A percentile compares a stretch with the other conserved stretches of the same genome.
Conservation (phyloP, 306 rosid species). For the Erythrophleum fordii region DNA sequence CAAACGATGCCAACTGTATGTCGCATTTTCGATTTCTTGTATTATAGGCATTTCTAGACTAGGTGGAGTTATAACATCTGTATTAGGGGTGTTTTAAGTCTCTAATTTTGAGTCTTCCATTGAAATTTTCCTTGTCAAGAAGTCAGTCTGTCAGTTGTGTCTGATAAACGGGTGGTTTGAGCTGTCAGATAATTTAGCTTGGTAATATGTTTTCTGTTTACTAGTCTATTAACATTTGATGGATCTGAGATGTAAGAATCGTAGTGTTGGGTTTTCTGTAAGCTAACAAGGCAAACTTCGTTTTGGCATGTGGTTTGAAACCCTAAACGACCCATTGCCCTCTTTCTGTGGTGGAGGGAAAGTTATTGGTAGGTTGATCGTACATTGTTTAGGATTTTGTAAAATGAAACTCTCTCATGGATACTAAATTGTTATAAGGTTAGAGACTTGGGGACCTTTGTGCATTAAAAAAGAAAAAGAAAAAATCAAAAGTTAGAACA, state of each 20-base stretch:
- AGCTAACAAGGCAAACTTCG: neutral
- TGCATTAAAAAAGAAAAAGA: neutral
- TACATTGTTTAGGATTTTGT: neutral
- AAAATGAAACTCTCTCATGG: neutral
- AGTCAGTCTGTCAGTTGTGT: neutral
- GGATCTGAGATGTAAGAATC: neutral
- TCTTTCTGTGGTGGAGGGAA: neutral
- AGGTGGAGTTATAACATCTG: neutral
- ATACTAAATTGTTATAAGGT: neutral
- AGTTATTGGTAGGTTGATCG: neutral
- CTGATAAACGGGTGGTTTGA: conserved; percentile 2
- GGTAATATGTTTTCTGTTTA: neutral
- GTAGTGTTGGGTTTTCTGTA: conserved; percentile 1
- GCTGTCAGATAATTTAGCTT: neutral
- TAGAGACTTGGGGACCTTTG: neutral
- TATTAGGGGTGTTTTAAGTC: neutral
- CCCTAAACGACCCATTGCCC: neutral
- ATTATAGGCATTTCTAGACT: neutral
- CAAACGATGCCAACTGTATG: neutral
- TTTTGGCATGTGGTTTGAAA: neutral
- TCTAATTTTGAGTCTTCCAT: neutral
- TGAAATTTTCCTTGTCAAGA: neutral
- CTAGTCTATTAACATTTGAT: neutral
- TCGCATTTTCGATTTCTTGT: neutral
- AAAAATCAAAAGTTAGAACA: neutral